Evolutionary conservation across 768 basidiomycete species (phyloP), one percentile per base, ranked within the genome.

Genomic region (Nidula microcarpa): DNA sequence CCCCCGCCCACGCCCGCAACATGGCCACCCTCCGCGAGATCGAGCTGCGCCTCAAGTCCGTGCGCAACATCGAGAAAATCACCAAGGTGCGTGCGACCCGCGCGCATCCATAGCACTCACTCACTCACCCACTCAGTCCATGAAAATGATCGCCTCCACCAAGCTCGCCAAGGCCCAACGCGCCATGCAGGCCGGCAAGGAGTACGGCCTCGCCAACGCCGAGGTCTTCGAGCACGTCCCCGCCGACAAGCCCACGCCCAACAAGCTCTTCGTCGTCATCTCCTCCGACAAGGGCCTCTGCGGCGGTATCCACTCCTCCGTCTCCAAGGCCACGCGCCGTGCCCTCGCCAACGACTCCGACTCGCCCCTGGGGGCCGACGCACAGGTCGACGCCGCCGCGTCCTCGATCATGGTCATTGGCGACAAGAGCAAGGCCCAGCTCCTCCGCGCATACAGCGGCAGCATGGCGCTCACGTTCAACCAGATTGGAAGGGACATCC

Each of bases 91-190:
- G 81, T 61, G 34, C 55, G 47, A 53, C 55, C 39, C 52, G 65
- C 65, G 70, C 67, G 23, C 23, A 23, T 55, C 67, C 45, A 11
- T 23, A 30, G 16, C n/a, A 11, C 10, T 13, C n/a, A 16, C 23
- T 13, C 45, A 10, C 11, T 3, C 18, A 46, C 11, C 41, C 10
- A n/a, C 44, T 18, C 64, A 94, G 90, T 93, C 94, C 48, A 96
- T 97, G 93, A 96, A 97, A 82, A 95, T 99, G 85, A 96, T 98
- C 80, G 96, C 95, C 53, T 98, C 96, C 49, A 96, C 95, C 50
- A 94, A 95, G 72, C 87, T 99, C 35, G 83, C 87, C 63, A 94
- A 96, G 75, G 97, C 96, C 50, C 93, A 96, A 78, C 82, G 87
- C 61, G 93, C 94, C 56, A 95, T 98, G 92, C 74, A 76, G 57